These are phyloP conservation scores for Aspergillus novoparasiticus DNA, from an alignment of 2,329 filamentous ascomycete species.

Conservation along the genomic window DNA sequence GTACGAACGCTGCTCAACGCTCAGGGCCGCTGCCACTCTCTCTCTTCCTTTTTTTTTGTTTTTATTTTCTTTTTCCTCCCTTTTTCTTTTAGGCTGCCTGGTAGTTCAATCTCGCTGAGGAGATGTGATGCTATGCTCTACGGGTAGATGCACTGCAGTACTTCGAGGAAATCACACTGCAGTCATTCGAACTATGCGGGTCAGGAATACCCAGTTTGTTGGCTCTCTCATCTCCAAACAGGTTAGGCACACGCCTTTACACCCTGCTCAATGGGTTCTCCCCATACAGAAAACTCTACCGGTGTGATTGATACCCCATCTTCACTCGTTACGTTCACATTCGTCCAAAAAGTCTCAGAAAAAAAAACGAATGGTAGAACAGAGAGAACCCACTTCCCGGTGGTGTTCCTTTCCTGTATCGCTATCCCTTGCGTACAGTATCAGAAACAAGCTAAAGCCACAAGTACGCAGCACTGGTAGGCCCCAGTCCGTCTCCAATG, in stretches of 20 bases:
- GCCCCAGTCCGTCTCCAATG: constrained; percentile 6
- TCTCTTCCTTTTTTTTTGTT: background rate
- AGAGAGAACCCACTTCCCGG: background rate
- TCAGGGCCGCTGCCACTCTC: constrained; percentile 14
- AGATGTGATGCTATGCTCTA: background rate
- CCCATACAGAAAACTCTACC: background rate
- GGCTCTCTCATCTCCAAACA: background rate
- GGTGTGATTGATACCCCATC: background rate
- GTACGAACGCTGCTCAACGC: constrained; percentile 20
- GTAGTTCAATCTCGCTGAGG: background rate
- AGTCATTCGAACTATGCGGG: background rate
- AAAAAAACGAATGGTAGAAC: background rate
- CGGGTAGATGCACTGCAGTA: constrained; percentile 1
- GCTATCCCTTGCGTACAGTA: constrained; percentile 24
- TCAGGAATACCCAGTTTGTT: background rate
- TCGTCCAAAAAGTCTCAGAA: background rate
- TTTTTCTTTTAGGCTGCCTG: background rate
- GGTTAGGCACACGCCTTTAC: background rate
- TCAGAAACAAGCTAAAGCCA: constrained; percentile 14
- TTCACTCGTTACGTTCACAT: background rate
- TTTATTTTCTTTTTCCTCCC: background rate
- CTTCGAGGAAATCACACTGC: background rate
- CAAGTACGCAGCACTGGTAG: constrained; percentile 11
- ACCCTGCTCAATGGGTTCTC: background rate
- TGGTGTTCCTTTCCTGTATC: background rate